Evolutionary conservation across 1,284 basidiomycete genomes (phyloP).

Genomic region (Volvariella surrecta): DNA sequence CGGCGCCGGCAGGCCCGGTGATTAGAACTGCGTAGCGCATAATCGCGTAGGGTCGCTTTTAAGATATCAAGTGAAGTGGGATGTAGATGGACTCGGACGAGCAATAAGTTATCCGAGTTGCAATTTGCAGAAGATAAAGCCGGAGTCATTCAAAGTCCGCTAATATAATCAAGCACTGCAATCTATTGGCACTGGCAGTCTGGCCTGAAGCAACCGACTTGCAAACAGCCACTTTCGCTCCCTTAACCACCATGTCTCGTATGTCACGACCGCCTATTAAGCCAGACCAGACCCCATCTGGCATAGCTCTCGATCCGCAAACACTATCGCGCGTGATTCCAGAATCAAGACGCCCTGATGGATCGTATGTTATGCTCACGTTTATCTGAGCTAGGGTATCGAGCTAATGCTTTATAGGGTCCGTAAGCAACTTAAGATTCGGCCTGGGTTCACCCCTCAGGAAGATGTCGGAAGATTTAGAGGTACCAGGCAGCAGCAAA

Average conservation of each 20-base stretch:
- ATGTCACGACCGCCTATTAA: conserved; percentile 77
- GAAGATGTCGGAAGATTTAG: conserved; percentile 88
- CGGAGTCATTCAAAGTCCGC: conserved; percentile 20
- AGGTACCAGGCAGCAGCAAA: conserved; percentile 62
- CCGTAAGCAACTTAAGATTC: conserved; percentile 85
- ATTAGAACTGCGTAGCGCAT: conserved; percentile 91
- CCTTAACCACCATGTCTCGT: neutral
- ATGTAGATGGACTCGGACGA: no score
- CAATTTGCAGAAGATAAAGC: no score
- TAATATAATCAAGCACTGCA: conserved; percentile 2
- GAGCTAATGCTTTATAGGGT: conserved; percentile 39
- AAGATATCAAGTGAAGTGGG: conserved; percentile 3
- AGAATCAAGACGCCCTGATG: conserved; percentile 76
- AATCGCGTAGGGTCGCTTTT: conserved; percentile 1
- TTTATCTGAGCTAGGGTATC: conserved; percentile 4
- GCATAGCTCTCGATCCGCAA: conserved; percentile 77
- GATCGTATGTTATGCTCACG: conserved; percentile 58
- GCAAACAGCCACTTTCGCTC: neutral
- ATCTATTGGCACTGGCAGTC: neutral
- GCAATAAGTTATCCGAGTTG: no score
- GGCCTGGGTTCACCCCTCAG: conserved; percentile 91
- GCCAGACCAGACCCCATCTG: conserved; percentile 62
- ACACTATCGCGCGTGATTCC: conserved; percentile 87
- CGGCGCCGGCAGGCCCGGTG: conserved; percentile 92
- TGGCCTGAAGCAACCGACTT: no score